Base-by-base conservation (phyloP, 2,329 filamentous ascomycete species). In the Pezicula neosporulosa region DNA sequence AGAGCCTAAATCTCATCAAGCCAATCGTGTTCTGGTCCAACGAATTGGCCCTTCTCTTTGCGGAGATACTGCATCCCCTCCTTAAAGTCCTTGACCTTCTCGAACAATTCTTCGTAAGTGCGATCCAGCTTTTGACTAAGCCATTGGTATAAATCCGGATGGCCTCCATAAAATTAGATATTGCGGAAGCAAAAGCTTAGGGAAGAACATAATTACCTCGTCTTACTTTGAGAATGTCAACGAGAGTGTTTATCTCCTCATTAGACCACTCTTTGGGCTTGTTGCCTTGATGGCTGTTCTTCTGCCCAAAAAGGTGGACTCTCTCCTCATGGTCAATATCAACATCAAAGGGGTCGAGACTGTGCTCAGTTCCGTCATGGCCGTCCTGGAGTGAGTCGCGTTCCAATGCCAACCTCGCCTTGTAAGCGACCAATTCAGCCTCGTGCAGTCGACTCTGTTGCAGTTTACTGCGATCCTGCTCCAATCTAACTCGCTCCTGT, bases 31-130 rank as follows among this genome's bases (percentile, higher is more conserved):
- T 43, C 24, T n/a, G 13, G 19, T 3, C 19, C 47, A 43, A 51
- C 51, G 21, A 58, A 49, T 4, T 39, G 21, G 0, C 58, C 57
- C 6, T 53, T 46, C 16, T 52, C 55, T 37, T 62, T 59, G 3
- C 28, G 44, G 15, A 43, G 24, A 48, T 62, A 56, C 30, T 33
- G 30, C 48, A 63, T 55, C 1, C 47, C 48, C 8, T 56, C 56
- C 44, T 64, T 62, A 10, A 65, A 46, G 1, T 63, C 60, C 19
- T 56, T 59, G 5, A 63, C 64, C 47, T 55, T 54, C 0, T 48
- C 52, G 46, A 64, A 62, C 3, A 66, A 56, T 4, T 65, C 62
- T 16, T 65, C 64, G 35, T 64, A 51, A 36, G 54, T 61, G 19
- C 57, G 50, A 12, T 57, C 49, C 2, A 63, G 48, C 3, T 21